Evolutionary conservation across 73 alveolate species (phyloP).

Genomic region (Paramecium primaurelia): DNA sequence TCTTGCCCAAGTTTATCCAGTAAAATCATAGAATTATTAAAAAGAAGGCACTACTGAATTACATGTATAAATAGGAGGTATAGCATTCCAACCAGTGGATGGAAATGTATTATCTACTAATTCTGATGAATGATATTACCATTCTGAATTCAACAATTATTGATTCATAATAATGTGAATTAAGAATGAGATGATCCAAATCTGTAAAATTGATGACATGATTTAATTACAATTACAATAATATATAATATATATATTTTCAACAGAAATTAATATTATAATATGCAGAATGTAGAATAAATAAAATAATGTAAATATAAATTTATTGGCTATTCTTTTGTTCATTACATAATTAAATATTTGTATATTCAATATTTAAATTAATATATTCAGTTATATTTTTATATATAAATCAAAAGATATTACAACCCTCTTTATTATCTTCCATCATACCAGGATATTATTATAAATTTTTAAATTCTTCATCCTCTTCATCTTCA

Average conservation of each 20-base stretch:
- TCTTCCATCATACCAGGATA: conserved; percentile 56
- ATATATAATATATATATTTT: background rate
- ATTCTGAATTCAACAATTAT: background rate
- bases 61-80: background rate
- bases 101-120: background rate
- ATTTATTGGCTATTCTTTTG: no score
- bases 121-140: background rate
- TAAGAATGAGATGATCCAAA: background rate
- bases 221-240: background rate
- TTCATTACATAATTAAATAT: no score
- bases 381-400: background rate
- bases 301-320: no score
- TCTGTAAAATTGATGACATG: background rate
- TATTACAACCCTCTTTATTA: background rate
- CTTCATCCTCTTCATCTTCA: conserved; percentile 48
- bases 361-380: no score
- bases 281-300: background rate
- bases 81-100: background rate
- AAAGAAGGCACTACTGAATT: background rate
- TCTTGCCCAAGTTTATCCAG: background rate
- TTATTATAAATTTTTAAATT: background rate
- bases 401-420: background rate
- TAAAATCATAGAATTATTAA: background rate
- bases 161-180: background rate
- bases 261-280: background rate